phyloP scores from a whole-genome alignment of 148 eudicot species.

The Polygonum aviculare region DNA sequence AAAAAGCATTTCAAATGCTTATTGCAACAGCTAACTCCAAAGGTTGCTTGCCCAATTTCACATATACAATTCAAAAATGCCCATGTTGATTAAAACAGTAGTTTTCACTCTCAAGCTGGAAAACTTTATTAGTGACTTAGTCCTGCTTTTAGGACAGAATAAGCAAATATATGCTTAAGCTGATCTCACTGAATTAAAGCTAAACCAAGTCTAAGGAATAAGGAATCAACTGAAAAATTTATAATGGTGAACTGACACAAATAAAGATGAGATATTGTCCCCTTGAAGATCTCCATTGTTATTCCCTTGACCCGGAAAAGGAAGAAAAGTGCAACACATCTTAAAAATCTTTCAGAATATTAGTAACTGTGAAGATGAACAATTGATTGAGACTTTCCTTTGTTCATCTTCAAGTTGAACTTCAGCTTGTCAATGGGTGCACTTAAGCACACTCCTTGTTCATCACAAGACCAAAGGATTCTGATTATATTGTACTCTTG shows the following conservation, averaged over 20 bases:
- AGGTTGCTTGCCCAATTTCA: background rate
- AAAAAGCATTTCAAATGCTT: background rate
- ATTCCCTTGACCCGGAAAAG: slow-evolving; percentile 7
- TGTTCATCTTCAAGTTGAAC: slow-evolving; percentile 3
- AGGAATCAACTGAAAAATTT: background rate
- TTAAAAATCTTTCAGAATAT: slow-evolving; percentile 3
- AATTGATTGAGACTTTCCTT: background rate
- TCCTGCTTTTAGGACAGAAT: background rate
- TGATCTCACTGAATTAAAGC: background rate
- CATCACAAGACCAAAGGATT: background rate
- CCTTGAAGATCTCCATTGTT: slow-evolving; percentile 8
- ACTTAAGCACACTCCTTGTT: background rate
- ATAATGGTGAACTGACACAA: background rate
- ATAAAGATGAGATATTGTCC: slow-evolving; percentile 7
- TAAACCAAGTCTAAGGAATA: background rate
- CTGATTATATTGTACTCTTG: background rate
- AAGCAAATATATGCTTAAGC: background rate
- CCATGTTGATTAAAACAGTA: background rate
- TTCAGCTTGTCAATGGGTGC: background rate
- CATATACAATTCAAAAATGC: background rate
- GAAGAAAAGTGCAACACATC: background rate
- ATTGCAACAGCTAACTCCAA: background rate
- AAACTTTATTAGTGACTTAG: background rate
- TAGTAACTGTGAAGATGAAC: background rate
- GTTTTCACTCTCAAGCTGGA: background rate